Base-by-base conservation (phyloP, 805 yeast genomes). In the Kazachstania psychrophila region DNA sequence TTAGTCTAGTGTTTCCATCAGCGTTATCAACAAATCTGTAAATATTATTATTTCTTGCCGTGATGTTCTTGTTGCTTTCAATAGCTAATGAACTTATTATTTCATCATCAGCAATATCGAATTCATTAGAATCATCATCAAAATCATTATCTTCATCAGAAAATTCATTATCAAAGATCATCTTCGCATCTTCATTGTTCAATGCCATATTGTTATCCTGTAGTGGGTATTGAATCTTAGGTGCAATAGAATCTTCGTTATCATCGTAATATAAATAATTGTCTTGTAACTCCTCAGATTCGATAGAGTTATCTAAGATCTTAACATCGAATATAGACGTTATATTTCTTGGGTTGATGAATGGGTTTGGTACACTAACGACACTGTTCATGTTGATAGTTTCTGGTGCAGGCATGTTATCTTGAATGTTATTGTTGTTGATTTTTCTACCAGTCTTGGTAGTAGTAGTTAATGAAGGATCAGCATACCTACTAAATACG, bases 381-480 rank as follows among this genome's bases (percentile, higher is more conserved):
- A 56, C 43, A 16, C 41, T 51, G 28, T 48, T 49, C 34, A 54
- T 40, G 36, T 52, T 51, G 6, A 56, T 50, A 5, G 60, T 56
- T 23, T 46, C 45, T 30, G 45, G 54, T 23, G 28, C 28, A 4
- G 18, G 28, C 33, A 42, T 25, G 14, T 27, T 34, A 35, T 31
- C 23, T 22, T 15, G 22, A 22, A 17, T 28, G 16, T 14, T 24
- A 13, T 13, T 23, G 18, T 13, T 17, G 19, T 16, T 17, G 8
- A 11, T 20, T 5, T 15, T 5, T 14, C 18, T 20, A 10, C 15
- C 5, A n/a, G 46, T 23, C 2, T 36, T 34, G 4, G 57, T 49
- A 13, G 52, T 48, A 4, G 62, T 58, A 2, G 62, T 58, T 31
- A 58, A 38, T 10, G 55, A 44, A 11, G 62, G 62, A 44, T 58